Evolutionary conservation across 768 basidiomycete species (phyloP), one percentile per base, ranked within the genome.

Genomic region (Lentinula aciculospora): DNA sequence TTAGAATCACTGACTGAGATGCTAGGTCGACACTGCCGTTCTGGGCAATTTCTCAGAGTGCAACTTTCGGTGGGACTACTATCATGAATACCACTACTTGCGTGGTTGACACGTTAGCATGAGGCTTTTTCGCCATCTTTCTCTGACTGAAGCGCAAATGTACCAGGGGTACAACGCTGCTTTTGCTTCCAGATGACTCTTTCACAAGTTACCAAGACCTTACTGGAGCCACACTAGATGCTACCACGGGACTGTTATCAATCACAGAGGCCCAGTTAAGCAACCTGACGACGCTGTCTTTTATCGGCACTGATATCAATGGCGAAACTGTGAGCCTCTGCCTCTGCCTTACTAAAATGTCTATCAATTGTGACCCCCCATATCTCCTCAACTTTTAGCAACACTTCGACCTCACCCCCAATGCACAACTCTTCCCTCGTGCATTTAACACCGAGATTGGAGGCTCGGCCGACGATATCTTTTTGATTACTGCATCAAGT

Each of bases 281-380:
- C 2, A 74, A 68, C 53, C 70, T 89, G 48, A 60, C 84, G 69
- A 80, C 76, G 66, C 68, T 88, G 62, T 72, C 78, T 72, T 86
- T 89, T 71, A 72, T 44, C 7, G 42, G 42, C 42, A 44, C 42
- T 21, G 42, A 44, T 44, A 23, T 44, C 19, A 23, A 44, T 12
- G 42, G 42, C 21, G 21, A 44, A 21, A 44, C 42, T 21, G 42
- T 44, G 4, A 12, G 75, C 36, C 81, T 81, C 61, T 29, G 2
- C 4, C 28, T 44, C 23, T n/a, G 9, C 8, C 8, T 2, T 2
- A 39, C 15, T 17, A 39, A 17, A 15, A 39, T 39, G 17, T n/a
- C 4, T 6, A 17, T 17, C 37, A 17, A 39, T 6, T 17, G 32
- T 34, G n/a, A n/a, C n/a, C n/a, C n/a, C n/a, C n/a, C n/a, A n/a